Evolutionary conservation across 2,329 filamentous ascomycete genomes (phyloP).

Genomic region (Phialocephala subalpina): DNA sequence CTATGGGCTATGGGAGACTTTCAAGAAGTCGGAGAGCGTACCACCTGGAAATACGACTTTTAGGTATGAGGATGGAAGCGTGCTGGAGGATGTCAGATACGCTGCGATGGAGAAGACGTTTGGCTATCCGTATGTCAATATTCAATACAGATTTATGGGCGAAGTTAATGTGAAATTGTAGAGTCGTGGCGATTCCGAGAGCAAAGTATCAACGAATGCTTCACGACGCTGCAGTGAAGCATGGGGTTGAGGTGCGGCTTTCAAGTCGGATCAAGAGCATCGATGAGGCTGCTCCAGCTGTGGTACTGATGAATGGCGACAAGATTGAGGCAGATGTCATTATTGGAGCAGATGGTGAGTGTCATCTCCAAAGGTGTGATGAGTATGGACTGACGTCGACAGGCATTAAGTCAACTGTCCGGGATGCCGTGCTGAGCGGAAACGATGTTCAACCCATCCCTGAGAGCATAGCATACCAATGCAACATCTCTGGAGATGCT

Average conservation of each 20-base stretch:
- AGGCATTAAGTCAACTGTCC: slow-evolving; percentile 17
- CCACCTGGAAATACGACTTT: slow-evolving; percentile 17
- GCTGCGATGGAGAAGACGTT: slow-evolving; percentile 15
- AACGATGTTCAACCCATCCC: slow-evolving; percentile 16
- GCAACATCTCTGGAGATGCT: slow-evolving; percentile 15
- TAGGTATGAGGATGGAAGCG: slow-evolving; percentile 17
- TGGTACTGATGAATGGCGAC: slow-evolving; percentile 6
- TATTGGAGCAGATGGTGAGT: slow-evolving; percentile 14
- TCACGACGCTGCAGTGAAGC: slow-evolving; percentile 11
- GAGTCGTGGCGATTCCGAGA: slow-evolving; percentile 11
- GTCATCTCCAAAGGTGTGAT: background rate
- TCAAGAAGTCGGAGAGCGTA: slow-evolving; percentile 12
- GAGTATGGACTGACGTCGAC: background rate
- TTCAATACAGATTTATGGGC: background rate
- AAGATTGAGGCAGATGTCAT: slow-evolving; percentile 14
- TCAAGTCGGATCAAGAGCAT: slow-evolving; percentile 2
- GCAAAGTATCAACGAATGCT: slow-evolving; percentile 15
- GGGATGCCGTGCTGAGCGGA: background rate
- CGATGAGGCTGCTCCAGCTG: background rate
- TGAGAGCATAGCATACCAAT: slow-evolving; percentile 20
- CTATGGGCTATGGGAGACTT: slow-evolving; percentile 18
- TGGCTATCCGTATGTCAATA: slow-evolving; percentile 12
- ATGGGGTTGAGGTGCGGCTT: slow-evolving; percentile 9
- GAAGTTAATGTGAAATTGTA: background rate
- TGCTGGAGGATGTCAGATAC: slow-evolving; percentile 16